Evolutionary conservation across 2,329 filamentous ascomycete species (phyloP).

Genomic region (Acarospora socialis): DNA sequence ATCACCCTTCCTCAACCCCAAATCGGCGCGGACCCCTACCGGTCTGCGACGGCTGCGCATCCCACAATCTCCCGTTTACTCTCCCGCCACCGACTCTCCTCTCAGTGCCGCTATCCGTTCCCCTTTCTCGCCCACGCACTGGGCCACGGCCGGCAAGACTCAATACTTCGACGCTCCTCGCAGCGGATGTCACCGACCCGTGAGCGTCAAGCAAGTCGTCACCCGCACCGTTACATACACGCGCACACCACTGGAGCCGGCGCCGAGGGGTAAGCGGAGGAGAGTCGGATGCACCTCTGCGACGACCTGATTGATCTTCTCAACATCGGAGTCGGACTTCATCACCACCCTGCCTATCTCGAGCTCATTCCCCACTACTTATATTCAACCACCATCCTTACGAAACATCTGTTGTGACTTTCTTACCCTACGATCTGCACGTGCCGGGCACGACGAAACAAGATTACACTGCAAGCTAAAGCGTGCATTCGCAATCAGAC

Average conservation of each 20-base stretch:
- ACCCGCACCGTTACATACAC: slow-evolving; percentile 92
- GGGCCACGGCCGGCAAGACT: slow-evolving; percentile 57
- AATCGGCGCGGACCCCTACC: slow-evolving; percentile 46
- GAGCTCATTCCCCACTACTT: too few relatives aligned
- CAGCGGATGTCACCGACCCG: slow-evolving; percentile 47
- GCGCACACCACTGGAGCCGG: slow-evolving; percentile 61
- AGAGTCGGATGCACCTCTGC: slow-evolving; percentile 27
- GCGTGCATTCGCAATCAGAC: too few relatives aligned
- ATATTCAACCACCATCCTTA: too few relatives aligned
- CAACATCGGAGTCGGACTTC: too few relatives aligned
- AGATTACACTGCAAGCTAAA: too few relatives aligned
- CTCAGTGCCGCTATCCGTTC: slow-evolving; percentile 51
- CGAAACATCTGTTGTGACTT: too few relatives aligned
- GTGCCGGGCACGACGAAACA: too few relatives aligned
- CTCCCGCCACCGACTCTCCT: slow-evolving; percentile 52
- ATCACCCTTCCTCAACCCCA: slow-evolving; percentile 45
- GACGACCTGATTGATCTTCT: too few relatives aligned
- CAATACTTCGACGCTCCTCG: slow-evolving; percentile 47
- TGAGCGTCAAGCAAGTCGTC: slow-evolving; percentile 73
- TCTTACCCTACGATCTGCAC: too few relatives aligned
- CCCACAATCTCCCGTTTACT: slow-evolving; percentile 59
- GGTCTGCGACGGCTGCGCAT: slow-evolving; percentile 52
- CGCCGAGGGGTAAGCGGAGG: slow-evolving; percentile 84
- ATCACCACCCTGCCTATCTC: too few relatives aligned
- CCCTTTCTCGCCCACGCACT: slow-evolving; percentile 71